Evolutionary conservation across 495 filamentous ascomycete species (phyloP), one percentile per base, ranked within the genome.

Genomic region (Clavariopsis aquatica): DNA sequence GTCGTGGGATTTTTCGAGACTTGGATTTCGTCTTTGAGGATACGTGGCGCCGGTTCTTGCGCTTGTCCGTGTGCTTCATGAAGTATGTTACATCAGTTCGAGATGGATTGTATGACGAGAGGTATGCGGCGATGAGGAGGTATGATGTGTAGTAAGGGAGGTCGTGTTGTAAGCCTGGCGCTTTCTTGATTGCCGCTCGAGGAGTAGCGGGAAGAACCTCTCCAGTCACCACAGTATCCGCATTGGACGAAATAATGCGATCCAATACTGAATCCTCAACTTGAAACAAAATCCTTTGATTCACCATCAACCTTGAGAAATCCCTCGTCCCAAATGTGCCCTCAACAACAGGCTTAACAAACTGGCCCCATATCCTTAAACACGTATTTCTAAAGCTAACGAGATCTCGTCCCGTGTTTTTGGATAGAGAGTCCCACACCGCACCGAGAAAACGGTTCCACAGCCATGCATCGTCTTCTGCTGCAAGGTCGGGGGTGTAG

Each of bases 91-190:
- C 80, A 74, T 98, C 94, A 38, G 88, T 83, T 45, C 85, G 79
- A 19, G 91, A 81, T 0, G 90, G 86, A 71, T 90, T 98, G 78
- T 93, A 90, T 3, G 92, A 96, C 62, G 93, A 91, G 4, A 98
- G 84, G 76, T 96, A 98, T 22, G 93, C 87, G 52, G 92, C 89
- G 38, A 93, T 83, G 15, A 98, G 82, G 60, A 98, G 84, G 41
- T 91, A 79, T 49, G 90, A 88, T 22, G 94, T 87, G 71, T 90
- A 91, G 66, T 90, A 89, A 12, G 93, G 91, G 24, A 97, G 82
- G 27, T 76, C 69, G 47, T 72, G 73, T 1, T 41, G 26, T 19
- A 49, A 2, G 26, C 52, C 31, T 49, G 69, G 66, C 22, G 58
- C 34, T 38, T 49, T 55, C 28, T 55, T 51, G 45, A 69, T 65